Evolutionary conservation across 768 basidiomycete species (phyloP), one percentile per base, ranked within the genome.

Genomic region (Artomyces pyxidatus): DNA sequence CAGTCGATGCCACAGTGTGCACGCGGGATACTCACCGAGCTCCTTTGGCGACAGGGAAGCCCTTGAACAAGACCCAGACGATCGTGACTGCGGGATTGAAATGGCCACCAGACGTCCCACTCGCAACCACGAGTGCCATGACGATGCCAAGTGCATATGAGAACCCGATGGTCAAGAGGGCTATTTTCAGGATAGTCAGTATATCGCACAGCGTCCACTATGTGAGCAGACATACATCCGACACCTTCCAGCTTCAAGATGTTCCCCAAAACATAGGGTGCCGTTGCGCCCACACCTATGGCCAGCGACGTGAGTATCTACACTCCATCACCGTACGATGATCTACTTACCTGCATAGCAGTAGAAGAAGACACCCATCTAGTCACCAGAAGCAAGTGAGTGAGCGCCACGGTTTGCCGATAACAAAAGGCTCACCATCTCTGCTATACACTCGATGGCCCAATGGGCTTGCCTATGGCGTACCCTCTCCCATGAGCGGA

Each of bases 381-480:
- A 17, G 12, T 35, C 17, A 17, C 32, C 12, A 17, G 4, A 25
- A n/a, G n/a, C n/a, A n/a, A n/a, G n/a, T n/a, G n/a, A n/a, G n/a
- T n/a, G n/a, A n/a, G n/a, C n/a, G n/a, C n/a, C n/a, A n/a, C n/a
- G n/a, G n/a, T n/a, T n/a, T n/a, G n/a, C n/a, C n/a, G n/a, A n/a
- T n/a, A n/a, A n/a, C n/a, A n/a, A n/a, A n/a, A 11, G 7, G 17
- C 6, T 61, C 63, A 82, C 79, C 52, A 68, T 64, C 63, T 86
- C 83, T 11, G 80, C 81, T 37, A 83, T 67, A 54, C 75, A 69
- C 60, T 85, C 79, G n/a, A 74, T 65, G 1, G 74, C 47, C 71
- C 75, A 71, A 51, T 81, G 81, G 4, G 71, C 61, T 27, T 69
- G 61, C 39, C 47, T 50, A 62, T 62, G 65, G 38, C 58, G 21